These are phyloP conservation scores for Polygonum aviculare DNA, from an alignment of 148 eudicot genomes.

Conservation along the genomic window DNA sequence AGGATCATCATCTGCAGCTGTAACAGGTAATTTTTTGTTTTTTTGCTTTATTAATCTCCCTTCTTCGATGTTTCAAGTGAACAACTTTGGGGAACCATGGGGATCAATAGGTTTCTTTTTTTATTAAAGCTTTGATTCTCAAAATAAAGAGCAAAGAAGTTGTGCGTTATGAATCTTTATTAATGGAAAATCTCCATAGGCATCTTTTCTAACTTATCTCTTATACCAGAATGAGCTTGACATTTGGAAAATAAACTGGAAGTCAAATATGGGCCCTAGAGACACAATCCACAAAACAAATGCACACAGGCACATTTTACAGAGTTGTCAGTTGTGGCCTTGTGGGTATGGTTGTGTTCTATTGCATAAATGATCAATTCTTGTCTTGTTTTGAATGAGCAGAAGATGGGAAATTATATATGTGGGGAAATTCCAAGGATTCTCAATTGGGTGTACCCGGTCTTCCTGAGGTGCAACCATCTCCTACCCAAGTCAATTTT, in stretches of 20 bases:
- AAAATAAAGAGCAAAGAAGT: no score
- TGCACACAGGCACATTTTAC: no score
- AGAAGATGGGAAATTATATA: conserved; percentile 76
- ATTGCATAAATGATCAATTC: not conserved
- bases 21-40: conserved; percentile 45
- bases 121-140: no score
- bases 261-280: not conserved
- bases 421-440: conserved; percentile 46
- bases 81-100: not conserved
- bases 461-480: conserved; percentile 62
- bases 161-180: not conserved
- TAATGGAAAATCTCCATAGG: not conserved
- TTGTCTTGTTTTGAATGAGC: conserved; percentile 14
- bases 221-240: not conserved
- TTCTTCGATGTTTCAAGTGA: not conserved
- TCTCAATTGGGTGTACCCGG: conserved; percentile 91
- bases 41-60: not conserved
- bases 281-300: no score
- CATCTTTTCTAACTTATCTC: not conserved
- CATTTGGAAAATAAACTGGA: no score
- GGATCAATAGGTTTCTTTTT: not conserved
- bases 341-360: not conserved
- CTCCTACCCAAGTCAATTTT: conserved; percentile 80
- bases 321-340: no score
- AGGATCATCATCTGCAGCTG: conserved; percentile 88